Evolutionary conservation across 129 eudicot species (phyloP), one percentile per base, ranked within the genome.

Genomic region (Arctium lappa): DNA sequence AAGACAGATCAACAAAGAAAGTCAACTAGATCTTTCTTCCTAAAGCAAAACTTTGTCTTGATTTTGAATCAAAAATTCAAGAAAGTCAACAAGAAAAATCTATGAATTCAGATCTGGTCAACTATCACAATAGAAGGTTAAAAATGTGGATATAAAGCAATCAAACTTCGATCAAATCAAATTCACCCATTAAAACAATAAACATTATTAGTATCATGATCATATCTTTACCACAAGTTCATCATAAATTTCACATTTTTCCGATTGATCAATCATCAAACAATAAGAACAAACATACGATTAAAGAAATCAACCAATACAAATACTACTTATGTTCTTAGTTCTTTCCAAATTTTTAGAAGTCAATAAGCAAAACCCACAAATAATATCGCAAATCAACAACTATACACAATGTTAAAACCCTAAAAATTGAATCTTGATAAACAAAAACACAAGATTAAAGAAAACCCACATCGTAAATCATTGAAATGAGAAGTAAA

Each of bases 21-120:
- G 36, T 38, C 18, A 63, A 82, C 8, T 16, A 60, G 42, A 79
- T 84, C 75, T 65, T 84, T 66, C 16, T 66, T 76, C 33, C n/a
- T 27, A 39, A 74, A 75, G 77, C 37, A 42, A 69, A 66, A 65
- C 75, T n/a, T 65, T 65, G 12, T 60, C 74, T 63, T 44, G 31
- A 73, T 38, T 40, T 68, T 8, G 40, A 78, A 72, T 34, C 77
- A 71, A 69, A 15, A 80, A 37, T 36, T 31, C 68, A 70, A 48
- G 31, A 76, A 77, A 53, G 71, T 56, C 77, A 83, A 84, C 31
- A 62, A 72, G 16, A 1, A 33, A 70, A 18, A 63, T 56, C 75
- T 36, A 40, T n/a, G 39, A 79, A 44, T 73, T 79, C 87, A 84
- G 87, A 84, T 84, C 87, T 84, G 83, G 84, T 84, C 83, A 79